Conservation (phyloP, 495 filamentous ascomycete species). For the Podospora pseudocomata region DNA sequence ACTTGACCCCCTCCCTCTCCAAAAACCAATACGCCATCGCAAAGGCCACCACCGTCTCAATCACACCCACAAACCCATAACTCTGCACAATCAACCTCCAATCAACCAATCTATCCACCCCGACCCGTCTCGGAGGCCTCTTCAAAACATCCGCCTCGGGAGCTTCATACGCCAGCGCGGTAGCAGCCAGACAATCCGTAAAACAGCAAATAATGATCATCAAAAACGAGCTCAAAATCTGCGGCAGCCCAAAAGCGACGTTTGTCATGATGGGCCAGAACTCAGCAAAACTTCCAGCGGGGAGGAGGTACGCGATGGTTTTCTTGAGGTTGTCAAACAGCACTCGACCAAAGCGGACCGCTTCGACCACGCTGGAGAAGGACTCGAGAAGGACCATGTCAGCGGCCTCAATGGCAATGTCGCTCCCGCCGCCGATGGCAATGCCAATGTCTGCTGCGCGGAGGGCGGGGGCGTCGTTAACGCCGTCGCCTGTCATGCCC, state of each 20-base stretch:
- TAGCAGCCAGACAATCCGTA: constrained; percentile 63
- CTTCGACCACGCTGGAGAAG: constrained; percentile 64
- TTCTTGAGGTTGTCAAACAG: constrained; percentile 71
- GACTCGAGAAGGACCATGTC: constrained; percentile 68
- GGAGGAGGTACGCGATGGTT: constrained; percentile 69
- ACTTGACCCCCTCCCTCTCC: constrained; percentile 55
- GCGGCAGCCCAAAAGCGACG: constrained; percentile 64
- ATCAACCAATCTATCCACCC: constrained; percentile 61
- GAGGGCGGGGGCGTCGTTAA: constrained; percentile 76
- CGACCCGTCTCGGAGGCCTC: constrained; percentile 56
- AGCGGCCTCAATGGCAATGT: constrained; percentile 68
- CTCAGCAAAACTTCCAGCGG: constrained; percentile 64
- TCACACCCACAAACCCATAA: constrained; percentile 60
- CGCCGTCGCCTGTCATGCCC: constrained; percentile 68
- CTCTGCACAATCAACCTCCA: constrained; percentile 60
- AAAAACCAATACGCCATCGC: constrained; percentile 66
- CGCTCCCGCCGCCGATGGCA: constrained; percentile 73
- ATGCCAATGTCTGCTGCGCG: constrained; percentile 76
- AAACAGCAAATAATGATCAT: constrained; percentile 73
- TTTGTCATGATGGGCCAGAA: constrained; percentile 70
- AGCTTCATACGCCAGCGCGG: constrained; percentile 64
- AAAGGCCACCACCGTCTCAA: constrained; percentile 58
- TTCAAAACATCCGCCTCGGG: constrained; percentile 66
- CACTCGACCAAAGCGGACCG: constrained; percentile 61
- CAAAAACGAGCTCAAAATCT: constrained; percentile 62